Conservation (phyloP, 2,329 filamentous ascomycete species). For the Sarocladium strictum region DNA sequence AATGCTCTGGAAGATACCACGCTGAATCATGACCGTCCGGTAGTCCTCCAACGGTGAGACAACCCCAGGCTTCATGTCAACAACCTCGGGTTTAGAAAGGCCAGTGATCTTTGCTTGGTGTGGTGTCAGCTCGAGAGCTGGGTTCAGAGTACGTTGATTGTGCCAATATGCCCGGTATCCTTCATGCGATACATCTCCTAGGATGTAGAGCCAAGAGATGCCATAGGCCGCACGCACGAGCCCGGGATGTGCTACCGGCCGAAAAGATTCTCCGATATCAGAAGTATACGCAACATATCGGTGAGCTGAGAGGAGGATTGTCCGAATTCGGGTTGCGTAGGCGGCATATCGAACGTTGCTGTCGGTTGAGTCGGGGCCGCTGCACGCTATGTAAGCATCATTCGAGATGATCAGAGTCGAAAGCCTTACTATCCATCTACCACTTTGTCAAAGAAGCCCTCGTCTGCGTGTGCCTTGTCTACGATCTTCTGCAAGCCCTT, state of each 20-base stretch:
- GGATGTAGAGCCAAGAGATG: constrained; percentile 85
- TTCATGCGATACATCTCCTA: constrained; percentile 86
- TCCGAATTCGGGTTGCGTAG: constrained; percentile 79
- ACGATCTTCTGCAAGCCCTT: constrained; percentile 50
- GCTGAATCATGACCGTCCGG: constrained; percentile 81
- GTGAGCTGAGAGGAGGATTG: constrained; percentile 83
- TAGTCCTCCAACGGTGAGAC: constrained; percentile 80
- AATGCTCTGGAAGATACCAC: constrained; percentile 82
- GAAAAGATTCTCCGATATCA: constrained; percentile 93
- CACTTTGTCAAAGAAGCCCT: constrained; percentile 70
- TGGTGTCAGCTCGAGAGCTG: constrained; percentile 50
- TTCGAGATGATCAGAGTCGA: too few species aligned
- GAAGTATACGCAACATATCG: constrained; percentile 96
- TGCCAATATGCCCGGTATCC: constrained; percentile 91
- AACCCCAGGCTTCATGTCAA: constrained; percentile 29
- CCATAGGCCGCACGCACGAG: constrained; percentile 80
- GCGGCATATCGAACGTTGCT: constrained; percentile 84
- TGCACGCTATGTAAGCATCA: constrained; percentile 14
- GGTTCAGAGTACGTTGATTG: constrained; percentile 72
- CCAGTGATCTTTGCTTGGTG: constrained; percentile 44
- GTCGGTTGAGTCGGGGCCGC: constrained; percentile 69
- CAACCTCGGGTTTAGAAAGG: constrained; percentile 20
- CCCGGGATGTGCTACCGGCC: constrained; percentile 82
- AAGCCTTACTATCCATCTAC: constrained; percentile 69
- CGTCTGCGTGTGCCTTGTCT: constrained; percentile 55